These are phyloP conservation scores for Chionographis japonica DNA, from an alignment of 106 monocot species.

Conservation along the genomic window DNA sequence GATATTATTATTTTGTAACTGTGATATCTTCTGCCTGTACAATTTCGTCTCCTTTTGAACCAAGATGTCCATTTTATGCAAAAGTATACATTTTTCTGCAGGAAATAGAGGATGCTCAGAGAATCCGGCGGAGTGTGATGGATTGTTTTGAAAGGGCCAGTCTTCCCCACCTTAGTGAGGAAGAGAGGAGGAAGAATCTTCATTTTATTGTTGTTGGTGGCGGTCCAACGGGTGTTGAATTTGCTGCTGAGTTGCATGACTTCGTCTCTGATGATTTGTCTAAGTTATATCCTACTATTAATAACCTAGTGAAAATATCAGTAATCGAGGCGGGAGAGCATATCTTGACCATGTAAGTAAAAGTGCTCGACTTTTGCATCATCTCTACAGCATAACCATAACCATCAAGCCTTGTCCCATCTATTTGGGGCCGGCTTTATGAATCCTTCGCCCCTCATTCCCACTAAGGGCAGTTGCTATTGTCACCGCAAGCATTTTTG, in stretches of 20 bases:
- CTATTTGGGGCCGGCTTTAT: no score
- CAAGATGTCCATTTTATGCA: neutral
- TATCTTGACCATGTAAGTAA: conserved; percentile 77
- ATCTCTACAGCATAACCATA: no score
- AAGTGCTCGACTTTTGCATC: neutral
- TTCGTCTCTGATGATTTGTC: conserved; percentile 66
- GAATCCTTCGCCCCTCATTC: no score
- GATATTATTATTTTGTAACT: neutral
- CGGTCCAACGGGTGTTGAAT: conserved; percentile 91
- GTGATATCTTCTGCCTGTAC: neutral
- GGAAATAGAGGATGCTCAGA: conserved; percentile 95
- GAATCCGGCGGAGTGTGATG: conserved; percentile 65
- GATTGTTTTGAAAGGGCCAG: conserved; percentile 76
- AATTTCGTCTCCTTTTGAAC: neutral
- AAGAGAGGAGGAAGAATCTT: conserved; percentile 63
- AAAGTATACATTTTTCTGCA: conserved; percentile 10
- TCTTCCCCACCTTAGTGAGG: conserved; percentile 64
- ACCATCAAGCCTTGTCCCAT: no score
- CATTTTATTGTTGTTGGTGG: conserved; percentile 87
- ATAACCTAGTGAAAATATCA: conserved; percentile 69
- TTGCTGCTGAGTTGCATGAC: conserved; percentile 89
- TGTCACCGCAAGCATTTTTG: no score
- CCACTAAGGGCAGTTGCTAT: no score
- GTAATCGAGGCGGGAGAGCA: conserved; percentile 79
- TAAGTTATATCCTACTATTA: conserved; percentile 61